Conservation (phyloP, 2,329 filamentous ascomycete genomes). For the Fusarium musae region DNA sequence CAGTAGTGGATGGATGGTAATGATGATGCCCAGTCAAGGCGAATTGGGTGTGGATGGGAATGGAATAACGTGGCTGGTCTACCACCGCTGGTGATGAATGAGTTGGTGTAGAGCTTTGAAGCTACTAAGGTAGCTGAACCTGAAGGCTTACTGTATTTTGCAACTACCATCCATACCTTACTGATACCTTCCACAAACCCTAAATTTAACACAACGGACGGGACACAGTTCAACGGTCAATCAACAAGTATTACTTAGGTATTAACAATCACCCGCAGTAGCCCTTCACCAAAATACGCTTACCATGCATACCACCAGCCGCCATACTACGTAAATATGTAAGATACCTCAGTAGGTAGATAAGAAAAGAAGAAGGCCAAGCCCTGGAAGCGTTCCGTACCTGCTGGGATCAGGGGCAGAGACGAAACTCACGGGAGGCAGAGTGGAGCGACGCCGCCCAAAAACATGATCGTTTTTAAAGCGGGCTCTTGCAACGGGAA, state of each 20-base stretch:
- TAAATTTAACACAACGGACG: background rate
- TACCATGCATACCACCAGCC: conserved; percentile 3
- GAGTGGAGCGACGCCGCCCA: conserved; percentile 15
- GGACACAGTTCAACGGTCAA: background rate
- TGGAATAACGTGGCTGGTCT: conserved; percentile 29
- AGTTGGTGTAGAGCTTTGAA: conserved; percentile 17
- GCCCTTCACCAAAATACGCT: background rate
- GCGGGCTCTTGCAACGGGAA: conserved; percentile 32
- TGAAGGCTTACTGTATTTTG: conserved; percentile 3
- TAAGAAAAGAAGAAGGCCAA: conserved; percentile 24
- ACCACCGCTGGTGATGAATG: conserved; percentile 1
- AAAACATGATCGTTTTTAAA: conserved; percentile 23
- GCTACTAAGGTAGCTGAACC: background rate
- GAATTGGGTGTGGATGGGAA: conserved; percentile 11
- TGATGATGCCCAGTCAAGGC: conserved; percentile 19
- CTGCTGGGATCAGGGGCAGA: conserved; percentile 34
- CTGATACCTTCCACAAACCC: background rate
- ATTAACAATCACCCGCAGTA: conserved; percentile 1
- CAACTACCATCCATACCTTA: background rate
- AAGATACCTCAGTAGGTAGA: background rate
- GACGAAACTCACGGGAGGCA: conserved; percentile 26
- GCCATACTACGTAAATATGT: background rate
- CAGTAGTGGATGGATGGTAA: background rate
- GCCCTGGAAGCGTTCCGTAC: conserved; percentile 9
- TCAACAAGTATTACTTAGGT: background rate